Evolutionary conservation across 441 rosid genomes (phyloP).

Genomic region (Gossypium trilobum): DNA sequence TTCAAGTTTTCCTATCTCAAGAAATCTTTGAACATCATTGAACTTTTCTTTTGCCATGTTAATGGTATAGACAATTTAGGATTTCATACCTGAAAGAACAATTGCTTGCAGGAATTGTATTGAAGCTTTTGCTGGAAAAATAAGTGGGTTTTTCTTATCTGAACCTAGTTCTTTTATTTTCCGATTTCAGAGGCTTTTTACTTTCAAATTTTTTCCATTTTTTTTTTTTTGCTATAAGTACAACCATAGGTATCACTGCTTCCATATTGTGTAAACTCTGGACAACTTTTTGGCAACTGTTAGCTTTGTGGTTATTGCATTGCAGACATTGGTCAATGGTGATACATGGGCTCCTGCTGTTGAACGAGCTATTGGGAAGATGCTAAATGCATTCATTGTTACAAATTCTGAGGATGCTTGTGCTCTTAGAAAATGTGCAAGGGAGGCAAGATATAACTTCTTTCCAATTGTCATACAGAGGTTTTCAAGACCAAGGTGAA

Average conservation of each 20-base stretch:
- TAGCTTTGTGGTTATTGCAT: constrained; percentile 14
- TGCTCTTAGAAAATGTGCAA: constrained; percentile 64
- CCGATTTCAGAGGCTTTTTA: background rate
- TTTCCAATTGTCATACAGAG: constrained; percentile 78
- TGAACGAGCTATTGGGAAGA: constrained; percentile 81
- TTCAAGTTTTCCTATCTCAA: background rate
- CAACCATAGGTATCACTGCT: background rate
- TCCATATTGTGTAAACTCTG: constrained; percentile 8
- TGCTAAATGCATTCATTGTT: constrained; percentile 91
- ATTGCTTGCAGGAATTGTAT: background rate
- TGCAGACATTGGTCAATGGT: constrained; percentile 68
- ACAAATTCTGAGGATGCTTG: constrained; percentile 71
- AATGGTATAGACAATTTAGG: background rate
- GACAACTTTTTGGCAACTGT: background rate
- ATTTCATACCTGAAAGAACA: background rate
- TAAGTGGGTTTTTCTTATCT: background rate
- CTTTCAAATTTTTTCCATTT: background rate
- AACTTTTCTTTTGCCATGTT: background rate
- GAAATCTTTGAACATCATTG: background rate
- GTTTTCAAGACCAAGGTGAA: constrained; percentile 80
- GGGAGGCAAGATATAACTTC: constrained; percentile 53
- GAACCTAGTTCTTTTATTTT: background rate
- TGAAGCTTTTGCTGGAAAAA: background rate
- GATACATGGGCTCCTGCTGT: constrained; percentile 83
- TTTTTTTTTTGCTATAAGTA: background rate